Evolutionary conservation across 2,329 filamentous ascomycete genomes (phyloP), one percentile per base, ranked within the genome.

Genomic region (Cercospora zeae-maydis): DNA sequence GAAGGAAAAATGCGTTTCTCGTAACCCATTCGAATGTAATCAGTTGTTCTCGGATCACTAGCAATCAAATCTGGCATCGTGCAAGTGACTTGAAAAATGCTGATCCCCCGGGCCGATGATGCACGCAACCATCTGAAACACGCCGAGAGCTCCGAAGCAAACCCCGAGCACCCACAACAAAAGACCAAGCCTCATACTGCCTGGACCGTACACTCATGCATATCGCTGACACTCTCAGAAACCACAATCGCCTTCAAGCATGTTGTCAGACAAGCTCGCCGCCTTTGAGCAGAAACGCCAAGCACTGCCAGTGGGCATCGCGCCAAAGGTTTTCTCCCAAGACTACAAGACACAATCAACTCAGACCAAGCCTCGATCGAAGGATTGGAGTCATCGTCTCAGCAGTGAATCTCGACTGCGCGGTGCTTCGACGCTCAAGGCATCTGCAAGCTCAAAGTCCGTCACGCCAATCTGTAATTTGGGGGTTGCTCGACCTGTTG

Each of bases 401-500:
- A 67, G 65, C 56, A 37, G 53, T 31, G 65, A 67, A 54, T 56
- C 60, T 34, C 65, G 55, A 7, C 31, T 21, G 7, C 63, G 65
- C 4, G 49, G 53, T 3, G 59, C 60, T 24, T 59, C 65, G 11
- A 65, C 63, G n/a, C 52, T 67, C 21, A 67, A 67, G 47, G 63
- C 65, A 13, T 58, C 63, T 39, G 63, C 65, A 13, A 67, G 63
- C 42, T 55, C 56, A 7, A 57, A 47, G 21, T 49, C 55, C 13
- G 49, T 37, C n/a, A 63, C 55, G 16, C 39, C 61, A 9, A 58
- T 63, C 5, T 59, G 57, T 53, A 67, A 67, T 42, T 63, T 67
- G 39, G 65, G 65, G 36, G 62, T 61, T 13, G 65, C 65, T 33
- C 58, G 65, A 16, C 65, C 65, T 13, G 59, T 59, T 13, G 47